Base-by-base conservation (phyloP, 768 basidiomycete species). In the Saitozyma sp. region DNA sequence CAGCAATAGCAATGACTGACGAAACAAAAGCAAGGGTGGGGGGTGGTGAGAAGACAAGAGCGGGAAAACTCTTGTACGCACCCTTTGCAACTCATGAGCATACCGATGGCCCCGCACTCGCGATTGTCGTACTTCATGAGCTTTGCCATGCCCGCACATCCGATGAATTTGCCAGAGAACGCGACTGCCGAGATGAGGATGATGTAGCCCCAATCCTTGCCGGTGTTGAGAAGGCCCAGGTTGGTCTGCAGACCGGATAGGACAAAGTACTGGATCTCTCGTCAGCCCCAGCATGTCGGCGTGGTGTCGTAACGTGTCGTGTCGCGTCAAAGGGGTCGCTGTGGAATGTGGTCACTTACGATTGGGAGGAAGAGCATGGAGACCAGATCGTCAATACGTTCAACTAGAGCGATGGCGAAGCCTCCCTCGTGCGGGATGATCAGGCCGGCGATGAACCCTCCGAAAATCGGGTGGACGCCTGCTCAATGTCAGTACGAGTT, bases 31-130 rank as follows among this genome's bases (percentile, higher is more conserved):
- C 29, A 29, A 29, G 29, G 45, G 13, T 46, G 45, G 45, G 43
- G 43, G 45, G 11, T 17, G 6, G 45, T 46, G 13, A 46, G 45
- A 3, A 6, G 45, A 46, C 6, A 11, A 11, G 13, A 46, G 2
- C 11, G 13, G 37, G 3, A 10, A 13, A 13, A n/a, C 10, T 37
- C 10, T 9, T 8, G 20, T 19, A 79, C 84, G 52, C 62, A 88
- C 88, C 90, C 91, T 80, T 95, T 91, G 82, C 90, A 92, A 77
- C 86, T 86, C 92, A 96, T 96, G 29, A 96, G 80, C 54, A 87
- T 84, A 3, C 92, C 92, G 61, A 94, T 88, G 6, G 92, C 90
- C 20, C 86, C 86, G 1, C 87, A 82, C 78, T 94, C 92, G n/a
- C 92, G 83, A 79, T 81, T 83, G 48, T 83, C 85, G 81, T 89